Evolutionary conservation across 164 flowering plant genomes (phyloP), one percentile per base, ranked within the genome.

Genomic region (Vitis labrusca): DNA sequence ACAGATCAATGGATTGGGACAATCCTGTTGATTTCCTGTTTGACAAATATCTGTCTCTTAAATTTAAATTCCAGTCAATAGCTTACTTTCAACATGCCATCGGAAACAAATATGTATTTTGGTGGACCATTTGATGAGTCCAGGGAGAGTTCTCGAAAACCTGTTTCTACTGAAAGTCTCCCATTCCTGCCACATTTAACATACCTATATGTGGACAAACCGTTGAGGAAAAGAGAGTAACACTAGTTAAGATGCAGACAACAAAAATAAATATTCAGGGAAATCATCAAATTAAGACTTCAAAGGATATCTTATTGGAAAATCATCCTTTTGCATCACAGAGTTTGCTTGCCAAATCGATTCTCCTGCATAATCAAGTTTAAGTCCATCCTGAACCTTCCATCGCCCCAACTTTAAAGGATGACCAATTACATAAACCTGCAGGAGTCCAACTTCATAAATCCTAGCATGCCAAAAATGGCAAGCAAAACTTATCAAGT

Each of bases 281-380:
- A 67, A 3, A 60, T 7, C 10, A 30, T 57, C 66, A 70, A 58
- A 67, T 12, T 23, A 53, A 15, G 14, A 51, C 8, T 29, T 51
- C 27, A 63, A 88, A 91, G 97, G 99, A 94, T 94, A 95, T 95
- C 83, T 91, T 64, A 89, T 37, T 47, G 98, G 98, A 63, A 93
- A 86, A 15, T 90, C 97, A 23, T 70, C 77, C 79, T 74, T 87
- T 55, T 15, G 77, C 67, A 91, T 69, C 64, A 82, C 76, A 73
- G 90, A 83, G 70, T 89, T 92, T 49, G 83, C 93, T 69, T 85
- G 84, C 98, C 98, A 95, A 30, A 84, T 64, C 6, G 85, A 89
- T 50, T 89, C 94, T 71, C 97, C 97, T 32, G 84, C 85, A 80
- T 89, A 85, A 73, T 71, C 73, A 71, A 93, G 97, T 69, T 85